These are phyloP conservation scores for Tylopilus subfusipes DNA, from an alignment of 768 basidiomycete genomes.

Conservation along the genomic window DNA sequence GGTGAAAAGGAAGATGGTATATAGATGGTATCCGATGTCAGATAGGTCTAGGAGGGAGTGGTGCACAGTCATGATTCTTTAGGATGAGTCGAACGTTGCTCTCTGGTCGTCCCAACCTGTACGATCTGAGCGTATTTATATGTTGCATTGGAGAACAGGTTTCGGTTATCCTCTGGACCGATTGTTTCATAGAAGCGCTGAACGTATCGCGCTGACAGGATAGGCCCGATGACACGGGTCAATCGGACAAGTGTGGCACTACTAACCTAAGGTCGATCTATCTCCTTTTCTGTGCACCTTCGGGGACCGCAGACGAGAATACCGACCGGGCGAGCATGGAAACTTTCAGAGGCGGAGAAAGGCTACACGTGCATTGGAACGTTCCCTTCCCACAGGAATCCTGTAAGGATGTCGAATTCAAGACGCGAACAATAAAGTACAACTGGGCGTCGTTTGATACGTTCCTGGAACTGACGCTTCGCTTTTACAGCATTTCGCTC, in stretches of 20 bases:
- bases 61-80: slow-evolving; percentile 17
- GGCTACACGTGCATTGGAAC: background rate
- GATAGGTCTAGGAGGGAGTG: background rate
- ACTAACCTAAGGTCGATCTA: too few species aligned
- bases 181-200: background rate
- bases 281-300: too few species aligned
- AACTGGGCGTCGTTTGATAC: background rate
- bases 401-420: too few species aligned
- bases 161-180: background rate
- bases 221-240: too few species aligned
- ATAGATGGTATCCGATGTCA: slow-evolving; percentile 20
- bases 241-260: too few species aligned
- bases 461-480: background rate
- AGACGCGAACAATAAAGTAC: background rate
- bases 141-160: background rate
- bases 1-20: slow-evolving; percentile 38
- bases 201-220: background rate
- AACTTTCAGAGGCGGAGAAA: background rate
- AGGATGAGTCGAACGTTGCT: background rate
- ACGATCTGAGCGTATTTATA: background rate
- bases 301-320: background rate
- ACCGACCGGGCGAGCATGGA: background rate
- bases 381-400: background rate
- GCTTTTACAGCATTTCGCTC: background rate
- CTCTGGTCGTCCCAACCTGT: background rate